Evolutionary conservation across 805 yeast genomes (phyloP).

Genomic region (Kazachstania psychrophila): DNA sequence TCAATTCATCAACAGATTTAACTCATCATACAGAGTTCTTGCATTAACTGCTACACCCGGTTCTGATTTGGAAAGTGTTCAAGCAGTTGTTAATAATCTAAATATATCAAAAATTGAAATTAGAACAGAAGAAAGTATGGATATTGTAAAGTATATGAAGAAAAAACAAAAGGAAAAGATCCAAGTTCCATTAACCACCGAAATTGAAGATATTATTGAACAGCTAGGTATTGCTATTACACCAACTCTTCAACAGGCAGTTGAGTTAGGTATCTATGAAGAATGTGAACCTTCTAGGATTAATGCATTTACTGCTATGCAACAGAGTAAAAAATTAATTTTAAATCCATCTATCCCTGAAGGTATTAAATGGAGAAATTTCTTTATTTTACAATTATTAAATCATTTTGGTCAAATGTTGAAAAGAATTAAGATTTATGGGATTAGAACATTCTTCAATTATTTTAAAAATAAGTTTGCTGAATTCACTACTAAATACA

Average conservation of each 20-base stretch:
- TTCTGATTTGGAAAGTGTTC: slow-evolving; percentile 77
- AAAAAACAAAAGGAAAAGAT: slow-evolving; percentile 51
- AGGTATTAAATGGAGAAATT: slow-evolving; percentile 67
- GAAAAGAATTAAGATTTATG: slow-evolving; percentile 67
- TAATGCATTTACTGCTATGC: slow-evolving; percentile 63
- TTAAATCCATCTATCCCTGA: slow-evolving; percentile 49
- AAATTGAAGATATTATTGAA: slow-evolving; percentile 48
- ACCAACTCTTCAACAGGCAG: slow-evolving; percentile 58
- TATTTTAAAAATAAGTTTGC: slow-evolving; percentile 52
- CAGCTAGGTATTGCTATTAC: slow-evolving; percentile 52
- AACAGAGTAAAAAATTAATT: slow-evolving; percentile 50
- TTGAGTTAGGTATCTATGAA: slow-evolving; percentile 52
- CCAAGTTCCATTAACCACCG: slow-evolving; percentile 43
- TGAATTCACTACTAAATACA: slow-evolving; percentile 51
- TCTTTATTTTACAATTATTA: slow-evolving; percentile 45
- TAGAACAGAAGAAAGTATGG: slow-evolving; percentile 75
- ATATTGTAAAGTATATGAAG: slow-evolving; percentile 72
- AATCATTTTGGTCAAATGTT: slow-evolving; percentile 66
- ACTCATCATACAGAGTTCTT: slow-evolving; percentile 59
- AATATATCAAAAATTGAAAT: slow-evolving; percentile 70
- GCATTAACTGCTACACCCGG: slow-evolving; percentile 98
- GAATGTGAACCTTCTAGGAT: slow-evolving; percentile 57
- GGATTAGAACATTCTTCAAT: slow-evolving; percentile 64
- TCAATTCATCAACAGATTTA: slow-evolving; percentile 50
- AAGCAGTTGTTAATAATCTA: slow-evolving; percentile 68